Percentiles rank a stretch among this genome's conserved stretches.
phyloP scores from a whole-genome alignment of 768 basidiomycete species.

The Russula abietina region DNA sequence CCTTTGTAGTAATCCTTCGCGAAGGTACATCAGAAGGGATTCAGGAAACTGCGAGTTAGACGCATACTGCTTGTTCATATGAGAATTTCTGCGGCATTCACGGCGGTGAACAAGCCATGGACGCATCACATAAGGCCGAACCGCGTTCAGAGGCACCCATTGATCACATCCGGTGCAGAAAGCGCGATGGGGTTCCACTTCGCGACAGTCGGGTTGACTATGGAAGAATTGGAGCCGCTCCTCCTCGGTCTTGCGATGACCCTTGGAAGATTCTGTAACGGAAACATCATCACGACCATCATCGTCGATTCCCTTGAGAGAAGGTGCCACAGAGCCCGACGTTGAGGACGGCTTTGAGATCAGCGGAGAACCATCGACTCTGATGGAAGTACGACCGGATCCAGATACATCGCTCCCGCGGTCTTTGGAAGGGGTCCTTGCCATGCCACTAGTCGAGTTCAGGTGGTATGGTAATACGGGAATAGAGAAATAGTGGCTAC shows the following conservation, averaged over 20 bases:
- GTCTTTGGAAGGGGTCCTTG: conserved; percentile 3
- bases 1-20: conserved; percentile 4
- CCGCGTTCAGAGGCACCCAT: conserved; percentile 51
- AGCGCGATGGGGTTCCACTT: conserved; percentile 52
- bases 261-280: conserved; percentile 45
- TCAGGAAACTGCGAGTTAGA: conserved; percentile 10
- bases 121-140: conserved; percentile 49
- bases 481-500: background rate
- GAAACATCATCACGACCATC: conserved; percentile 44
- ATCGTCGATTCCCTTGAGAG: conserved; percentile 18
- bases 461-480: background rate
- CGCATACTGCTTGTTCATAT: conserved; percentile 29
- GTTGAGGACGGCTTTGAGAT: conserved; percentile 8
- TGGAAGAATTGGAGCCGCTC: conserved; percentile 61
- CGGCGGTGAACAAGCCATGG: conserved; percentile 58
- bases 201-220: conserved; percentile 53
- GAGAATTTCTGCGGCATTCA: conserved; percentile 41
- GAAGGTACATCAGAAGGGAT: conserved; percentile 6
- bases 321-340: conserved; percentile 4
- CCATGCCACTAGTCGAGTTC: background rate
- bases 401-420: background rate
- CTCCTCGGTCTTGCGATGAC: conserved; percentile 50
- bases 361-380: background rate
- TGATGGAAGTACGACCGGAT: background rate
- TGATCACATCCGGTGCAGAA: conserved; percentile 54